phyloP scores from a whole-genome alignment of 495 filamentous ascomycete species.

The Xylaria venustula region DNA sequence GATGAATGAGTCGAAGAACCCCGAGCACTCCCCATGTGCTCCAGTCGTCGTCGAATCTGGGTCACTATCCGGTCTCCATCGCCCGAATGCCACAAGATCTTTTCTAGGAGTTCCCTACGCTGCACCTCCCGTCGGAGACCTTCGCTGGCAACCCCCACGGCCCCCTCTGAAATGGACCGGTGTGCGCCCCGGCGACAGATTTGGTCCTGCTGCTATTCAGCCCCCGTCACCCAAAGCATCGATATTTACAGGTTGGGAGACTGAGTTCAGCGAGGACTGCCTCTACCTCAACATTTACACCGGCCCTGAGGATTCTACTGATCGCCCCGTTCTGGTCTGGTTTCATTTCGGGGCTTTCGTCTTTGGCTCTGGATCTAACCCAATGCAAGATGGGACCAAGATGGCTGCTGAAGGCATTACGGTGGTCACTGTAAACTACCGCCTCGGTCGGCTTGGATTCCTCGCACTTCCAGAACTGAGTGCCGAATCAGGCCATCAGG shows the following conservation, averaged over 20 bases:
- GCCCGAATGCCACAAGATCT: conserved; percentile 3
- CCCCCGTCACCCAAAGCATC: background rate
- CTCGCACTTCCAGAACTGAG: conserved; percentile 28
- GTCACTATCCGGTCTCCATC: background rate
- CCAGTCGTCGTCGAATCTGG: conserved; percentile 4
- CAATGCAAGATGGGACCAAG: conserved; percentile 9
- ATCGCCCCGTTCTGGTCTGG: conserved; percentile 18
- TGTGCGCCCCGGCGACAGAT: background rate
- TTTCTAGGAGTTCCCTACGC: conserved; percentile 66
- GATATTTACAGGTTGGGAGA: conserved; percentile 38
- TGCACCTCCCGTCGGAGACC: conserved; percentile 51
- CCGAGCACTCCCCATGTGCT: too few species aligned
- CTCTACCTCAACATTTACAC: conserved; percentile 15
- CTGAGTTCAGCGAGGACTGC: conserved; percentile 33
- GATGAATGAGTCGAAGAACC: too few species aligned
- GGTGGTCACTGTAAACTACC: conserved; percentile 49
- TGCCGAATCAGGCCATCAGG: background rate
- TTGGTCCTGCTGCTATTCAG: background rate
- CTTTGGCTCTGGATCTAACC: conserved; percentile 5
- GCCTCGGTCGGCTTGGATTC: conserved; percentile 58
- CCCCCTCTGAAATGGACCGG: background rate
- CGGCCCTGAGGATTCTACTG: conserved; percentile 2
- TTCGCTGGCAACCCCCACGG: conserved; percentile 48
- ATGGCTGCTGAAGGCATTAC: conserved; percentile 18
- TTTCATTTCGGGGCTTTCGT: conserved; percentile 36